These are phyloP conservation scores for Ogataea methylovora DNA, from an alignment of 805 yeast genomes.

Conservation along the genomic window DNA sequence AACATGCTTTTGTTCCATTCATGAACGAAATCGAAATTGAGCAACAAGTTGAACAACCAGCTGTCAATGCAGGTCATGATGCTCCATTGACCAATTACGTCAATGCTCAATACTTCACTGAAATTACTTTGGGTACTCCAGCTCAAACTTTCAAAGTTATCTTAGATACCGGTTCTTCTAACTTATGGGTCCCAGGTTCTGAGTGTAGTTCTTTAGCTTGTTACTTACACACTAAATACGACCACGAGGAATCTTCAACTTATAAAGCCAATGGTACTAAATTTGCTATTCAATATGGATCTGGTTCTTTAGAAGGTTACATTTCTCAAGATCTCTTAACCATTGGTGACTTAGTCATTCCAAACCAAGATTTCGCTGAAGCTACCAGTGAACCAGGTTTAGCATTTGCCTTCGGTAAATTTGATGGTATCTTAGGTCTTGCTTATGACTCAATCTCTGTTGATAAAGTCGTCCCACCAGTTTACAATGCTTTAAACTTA, in stretches of 20 bases:
- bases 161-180: constrained; percentile 93
- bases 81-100: constrained; percentile 87
- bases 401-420: constrained; percentile 97
- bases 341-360: constrained; percentile 78
- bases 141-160: constrained; percentile 90
- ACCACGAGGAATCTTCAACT: constrained; percentile 72
- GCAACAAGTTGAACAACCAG: constrained; percentile 10
- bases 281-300: constrained; percentile 84
- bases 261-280: constrained; percentile 83
- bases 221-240: constrained; percentile 87
- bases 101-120: constrained; percentile 95
- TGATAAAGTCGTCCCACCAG: constrained; percentile 84
- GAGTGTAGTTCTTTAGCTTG: constrained; percentile 94
- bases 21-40: constrained; percentile 15
- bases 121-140: constrained; percentile 87
- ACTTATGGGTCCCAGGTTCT: constrained; percentile 90
- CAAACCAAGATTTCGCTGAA: constrained; percentile 92
- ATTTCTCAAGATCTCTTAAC: constrained; percentile 79
- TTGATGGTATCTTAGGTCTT: constrained; percentile 94
- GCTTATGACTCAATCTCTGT: constrained; percentile 91
- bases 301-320: constrained; percentile 89
- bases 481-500: constrained; percentile 78
- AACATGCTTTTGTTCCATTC: constrained; percentile 36
- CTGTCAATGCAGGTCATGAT: constrained; percentile 44
- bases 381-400: constrained; percentile 96